A percentile compares a stretch with the other conserved stretches of the same genome.
phyloP scores from a whole-genome alignment of 1,284 basidiomycete genomes.

The Ustilago bromivora region DNA sequence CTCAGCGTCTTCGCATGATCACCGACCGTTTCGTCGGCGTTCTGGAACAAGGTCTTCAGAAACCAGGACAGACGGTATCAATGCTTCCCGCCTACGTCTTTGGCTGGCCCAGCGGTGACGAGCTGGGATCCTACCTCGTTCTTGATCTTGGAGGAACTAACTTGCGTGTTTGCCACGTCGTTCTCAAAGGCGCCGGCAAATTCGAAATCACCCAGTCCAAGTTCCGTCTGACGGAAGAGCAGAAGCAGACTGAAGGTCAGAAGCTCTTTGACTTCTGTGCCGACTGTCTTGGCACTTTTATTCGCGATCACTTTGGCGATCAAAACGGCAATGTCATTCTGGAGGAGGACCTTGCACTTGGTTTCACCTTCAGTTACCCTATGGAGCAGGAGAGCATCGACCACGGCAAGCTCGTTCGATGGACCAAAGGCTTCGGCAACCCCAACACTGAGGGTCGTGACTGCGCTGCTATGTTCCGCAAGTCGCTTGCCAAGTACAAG shows the following conservation, averaged over 20 bases:
- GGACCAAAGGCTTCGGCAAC: conserved; percentile 98
- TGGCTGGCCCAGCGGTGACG: conserved; percentile 91
- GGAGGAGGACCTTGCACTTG: conserved; percentile 83
- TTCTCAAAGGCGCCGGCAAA: conserved; percentile 88
- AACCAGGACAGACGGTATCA: conserved; percentile 86
- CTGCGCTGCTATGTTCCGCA: conserved; percentile 90
- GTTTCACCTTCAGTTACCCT: conserved; percentile 82
- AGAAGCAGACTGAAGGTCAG: conserved; percentile 97
- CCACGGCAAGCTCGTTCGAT: conserved; percentile 92
- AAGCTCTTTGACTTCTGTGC: conserved; percentile 97
- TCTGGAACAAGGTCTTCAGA: conserved; percentile 85
- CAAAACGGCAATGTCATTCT: conserved; percentile 74
- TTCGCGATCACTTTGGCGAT: conserved; percentile 80
- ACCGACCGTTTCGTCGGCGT: conserved; percentile 94
- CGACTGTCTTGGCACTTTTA: conserved; percentile 89
- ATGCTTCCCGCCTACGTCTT: conserved; percentile 98
- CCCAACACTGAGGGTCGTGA: conserved; percentile 91
- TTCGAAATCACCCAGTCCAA: conserved; percentile 98
- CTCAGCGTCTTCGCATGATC: conserved; percentile 73
- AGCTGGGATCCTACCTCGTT: conserved; percentile 90
- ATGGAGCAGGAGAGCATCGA: conserved; percentile 84
- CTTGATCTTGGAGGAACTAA: conserved; percentile 95
- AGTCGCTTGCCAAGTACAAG: conserved; percentile 79
- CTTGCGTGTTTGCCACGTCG: conserved; percentile 95
- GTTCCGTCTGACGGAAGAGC: conserved; percentile 95